Evolutionary conservation across 2,329 filamentous ascomycete species (phyloP).

Genomic region (Colletotrichum tropicale): DNA sequence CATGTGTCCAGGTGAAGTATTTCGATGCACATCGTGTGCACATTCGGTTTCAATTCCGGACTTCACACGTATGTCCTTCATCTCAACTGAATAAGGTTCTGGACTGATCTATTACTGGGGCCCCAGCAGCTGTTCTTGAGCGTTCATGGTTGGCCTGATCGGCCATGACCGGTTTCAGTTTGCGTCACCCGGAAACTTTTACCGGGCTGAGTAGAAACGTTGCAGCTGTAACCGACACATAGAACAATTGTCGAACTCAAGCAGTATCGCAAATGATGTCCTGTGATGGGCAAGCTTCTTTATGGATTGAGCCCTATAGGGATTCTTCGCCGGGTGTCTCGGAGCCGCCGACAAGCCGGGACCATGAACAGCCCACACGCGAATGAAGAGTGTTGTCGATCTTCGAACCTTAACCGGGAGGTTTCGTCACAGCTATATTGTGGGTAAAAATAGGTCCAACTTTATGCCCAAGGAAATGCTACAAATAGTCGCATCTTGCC

Average conservation of each 20-base stretch:
- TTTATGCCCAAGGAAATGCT: background rate
- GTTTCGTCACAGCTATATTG: background rate
- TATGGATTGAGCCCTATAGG: background rate
- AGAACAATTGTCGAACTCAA: background rate
- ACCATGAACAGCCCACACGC: background rate
- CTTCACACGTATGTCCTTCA: background rate
- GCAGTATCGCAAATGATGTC: background rate
- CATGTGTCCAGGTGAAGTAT: background rate
- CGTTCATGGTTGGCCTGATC: background rate
- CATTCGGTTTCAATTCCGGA: background rate
- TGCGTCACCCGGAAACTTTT: background rate
- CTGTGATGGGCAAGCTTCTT: background rate
- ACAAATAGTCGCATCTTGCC: background rate
- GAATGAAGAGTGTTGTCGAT: background rate
- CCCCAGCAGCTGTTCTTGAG: background rate
- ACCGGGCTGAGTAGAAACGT: background rate
- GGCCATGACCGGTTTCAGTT: background rate
- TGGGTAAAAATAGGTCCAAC: background rate
- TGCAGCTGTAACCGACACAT: background rate
- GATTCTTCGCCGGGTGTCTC: background rate
- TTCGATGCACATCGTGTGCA: background rate
- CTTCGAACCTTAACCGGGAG: background rate
- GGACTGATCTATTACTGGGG: background rate
- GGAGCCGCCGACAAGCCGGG: background rate
- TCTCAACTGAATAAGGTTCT: background rate